Conservation (phyloP, 805 yeast genomes). For the Yarrowia sp. region DNA sequence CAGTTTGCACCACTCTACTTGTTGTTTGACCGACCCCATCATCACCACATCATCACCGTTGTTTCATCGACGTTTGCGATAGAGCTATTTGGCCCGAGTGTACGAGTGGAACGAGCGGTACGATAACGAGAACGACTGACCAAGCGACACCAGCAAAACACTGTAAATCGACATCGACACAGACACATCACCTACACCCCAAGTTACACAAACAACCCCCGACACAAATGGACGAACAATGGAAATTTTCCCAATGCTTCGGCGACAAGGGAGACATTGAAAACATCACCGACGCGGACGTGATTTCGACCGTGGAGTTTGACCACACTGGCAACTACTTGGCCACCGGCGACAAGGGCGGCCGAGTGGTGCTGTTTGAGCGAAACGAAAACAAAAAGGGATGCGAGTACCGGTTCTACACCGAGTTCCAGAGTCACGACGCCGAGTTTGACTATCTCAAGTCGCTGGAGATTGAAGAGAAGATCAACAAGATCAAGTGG, state of each 20-base stretch:
- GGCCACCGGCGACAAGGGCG: slow-evolving; percentile 99
- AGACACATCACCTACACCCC: not conserved
- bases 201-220: not conserved
- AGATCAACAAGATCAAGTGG: slow-evolving; percentile 97
- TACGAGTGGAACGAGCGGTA: not conserved
- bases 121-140: not conserved
- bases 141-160: not conserved
- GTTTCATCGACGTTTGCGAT: not conserved
- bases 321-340: slow-evolving; percentile 91
- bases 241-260: slow-evolving; percentile 96
- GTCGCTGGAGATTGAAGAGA: slow-evolving; percentile 94
- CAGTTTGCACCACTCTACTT: slow-evolving; percentile 10
- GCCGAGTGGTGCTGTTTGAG: slow-evolving; percentile 93
- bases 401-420: slow-evolving; percentile 92
- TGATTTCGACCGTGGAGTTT: slow-evolving; percentile 94
- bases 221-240: slow-evolving; percentile 37
- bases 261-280: slow-evolving; percentile 98
- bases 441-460: slow-evolving; percentile 97
- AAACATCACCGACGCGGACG: slow-evolving; percentile 92
- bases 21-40: not conserved
- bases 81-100: not conserved
- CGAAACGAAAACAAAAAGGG: slow-evolving; percentile 68
- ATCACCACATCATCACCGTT: not conserved
- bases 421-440: slow-evolving; percentile 97
- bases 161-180: not conserved